phyloP scores from a whole-genome alignment of 768 basidiomycete genomes.

The Xerocomellus amylosporus region DNA sequence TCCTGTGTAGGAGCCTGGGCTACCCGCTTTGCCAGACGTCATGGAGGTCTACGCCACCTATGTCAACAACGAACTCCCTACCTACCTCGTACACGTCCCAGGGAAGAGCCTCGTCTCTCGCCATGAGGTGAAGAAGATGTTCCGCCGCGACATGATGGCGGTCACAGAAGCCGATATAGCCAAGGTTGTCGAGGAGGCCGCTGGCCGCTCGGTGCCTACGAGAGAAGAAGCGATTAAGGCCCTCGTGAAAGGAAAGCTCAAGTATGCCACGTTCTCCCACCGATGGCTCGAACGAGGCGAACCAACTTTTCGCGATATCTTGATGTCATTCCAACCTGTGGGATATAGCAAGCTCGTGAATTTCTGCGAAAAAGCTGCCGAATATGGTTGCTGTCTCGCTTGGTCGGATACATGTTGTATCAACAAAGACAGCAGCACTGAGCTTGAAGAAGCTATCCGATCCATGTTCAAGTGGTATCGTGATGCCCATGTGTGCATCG shows the following conservation, averaged over 20 bases:
- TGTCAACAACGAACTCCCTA: constrained; percentile 31
- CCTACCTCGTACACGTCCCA: constrained; percentile 28
- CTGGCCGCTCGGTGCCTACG: constrained; percentile 25
- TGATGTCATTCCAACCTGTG: constrained; percentile 28
- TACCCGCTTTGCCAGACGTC: constrained; percentile 21
- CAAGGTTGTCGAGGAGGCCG: constrained; percentile 14
- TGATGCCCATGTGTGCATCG: constrained; percentile 29
- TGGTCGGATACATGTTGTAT: constrained; percentile 39
- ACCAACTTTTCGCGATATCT: constrained; percentile 28
- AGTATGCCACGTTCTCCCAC: constrained; percentile 31
- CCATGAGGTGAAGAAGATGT: constrained; percentile 31
- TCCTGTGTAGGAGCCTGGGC: constrained; percentile 12
- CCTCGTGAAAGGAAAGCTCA: constrained; percentile 22
- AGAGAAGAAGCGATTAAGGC: constrained; percentile 27
- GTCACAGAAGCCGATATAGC: constrained; percentile 27
- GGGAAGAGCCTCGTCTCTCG: constrained; percentile 28
- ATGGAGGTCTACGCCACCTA: constrained; percentile 20
- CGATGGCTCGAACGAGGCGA: constrained; percentile 31
- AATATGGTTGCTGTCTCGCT: constrained; percentile 28
- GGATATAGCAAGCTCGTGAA: constrained; percentile 26
- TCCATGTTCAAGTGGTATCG: constrained; percentile 36
- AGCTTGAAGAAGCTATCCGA: constrained; percentile 35
- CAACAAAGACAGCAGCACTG: constrained; percentile 35
- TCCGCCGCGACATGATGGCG: constrained; percentile 25
- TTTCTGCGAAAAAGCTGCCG: constrained; percentile 28